Evolutionary conservation across 164 flowering plant genomes (phyloP), one percentile per base, ranked within the genome.

Genomic region (Kingdonia uniflora): DNA sequence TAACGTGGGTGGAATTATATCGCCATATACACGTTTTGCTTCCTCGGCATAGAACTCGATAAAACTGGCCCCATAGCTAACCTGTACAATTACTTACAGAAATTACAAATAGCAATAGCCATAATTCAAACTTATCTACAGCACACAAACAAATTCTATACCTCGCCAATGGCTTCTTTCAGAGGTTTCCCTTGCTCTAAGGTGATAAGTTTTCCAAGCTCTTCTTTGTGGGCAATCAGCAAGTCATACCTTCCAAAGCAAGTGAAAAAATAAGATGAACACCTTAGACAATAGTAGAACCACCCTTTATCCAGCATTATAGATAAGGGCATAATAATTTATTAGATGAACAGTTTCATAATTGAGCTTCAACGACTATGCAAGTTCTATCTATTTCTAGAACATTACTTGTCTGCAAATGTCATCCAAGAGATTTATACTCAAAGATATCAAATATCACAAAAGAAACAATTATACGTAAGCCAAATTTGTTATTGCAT

Each of bases 131-230:
- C 35, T 3, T 29, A 29, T 29, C 8, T 3, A 41, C 44, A 59
- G 33, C 19, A 51, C 39, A n/a, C 22, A 14, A 58, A 5, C 41
- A 20, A 46, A 59, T 24, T 54, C 24, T 13, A 58, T 81, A 92
- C 99, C 97, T 94, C 99, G 19, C 90, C 95, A 41, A 86, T 40
- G 63, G 97, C 91, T 73, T 94, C 99, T 55, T 82, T 84, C 26
- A 94, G 66, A 60, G 99, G 99, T 65, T 94, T 94, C 25, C 99
- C 99, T 73, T 83, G 92, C 79, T 94, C 99, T 51, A 94, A 70
- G n/a, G 99, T 94, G 52, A 94, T 89, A 37, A 94, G 91, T 60
- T 82, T 83, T 46, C 81, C 99, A 59, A 94, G 85, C 62, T 81
- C 90, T 74, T 89, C 95, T 71, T 83, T 86, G 68, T 94, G 83